A percentile compares a stretch with the other conserved stretches of the same genome.
These are phyloP conservation scores for maize (Zea mays) DNA, from an alignment of 176 grass and related monocot genomes.

Conservation along the genomic window DNA sequence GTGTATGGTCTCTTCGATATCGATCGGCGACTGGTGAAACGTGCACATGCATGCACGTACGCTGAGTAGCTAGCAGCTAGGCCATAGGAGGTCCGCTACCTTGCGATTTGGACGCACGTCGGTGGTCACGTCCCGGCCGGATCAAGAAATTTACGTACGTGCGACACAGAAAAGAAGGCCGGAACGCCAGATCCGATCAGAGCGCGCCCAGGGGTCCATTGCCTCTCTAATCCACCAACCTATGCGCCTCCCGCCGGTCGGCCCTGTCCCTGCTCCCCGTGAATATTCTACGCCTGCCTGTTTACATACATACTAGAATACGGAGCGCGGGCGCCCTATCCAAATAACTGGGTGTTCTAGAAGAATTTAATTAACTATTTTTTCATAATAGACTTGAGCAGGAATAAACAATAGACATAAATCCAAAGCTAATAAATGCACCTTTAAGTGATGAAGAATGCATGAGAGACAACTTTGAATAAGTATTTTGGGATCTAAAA, in stretches of 20 bases:
- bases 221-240: constrained; percentile 11
- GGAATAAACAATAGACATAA: too few species aligned
- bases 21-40: constrained; percentile 19
- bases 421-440: too few species aligned
- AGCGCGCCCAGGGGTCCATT: constrained; percentile 16
- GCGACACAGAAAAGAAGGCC: constrained; percentile 18
- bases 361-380: too few species aligned
- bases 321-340: too few species aligned
- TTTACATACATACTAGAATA: too few species aligned
- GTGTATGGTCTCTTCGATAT: neutral
- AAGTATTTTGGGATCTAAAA: too few species aligned
- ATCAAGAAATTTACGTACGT: constrained; percentile 3
- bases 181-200: constrained; percentile 30
- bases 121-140: constrained; percentile 23
- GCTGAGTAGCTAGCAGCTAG: neutral
- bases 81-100: constrained; percentile 23
- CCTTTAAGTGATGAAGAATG: too few species aligned
- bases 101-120: constrained; percentile 17
- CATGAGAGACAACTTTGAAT: too few species aligned
- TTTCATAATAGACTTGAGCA: too few species aligned
- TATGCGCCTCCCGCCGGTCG: neutral
- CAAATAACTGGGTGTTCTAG: too few species aligned
- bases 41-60: constrained; percentile 36
- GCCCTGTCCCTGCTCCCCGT: too few species aligned
- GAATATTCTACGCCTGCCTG: too few species aligned